Evolutionary conservation across 23 red algal genomes (phyloP).

Genomic region (Gracilaria gracilis): DNA sequence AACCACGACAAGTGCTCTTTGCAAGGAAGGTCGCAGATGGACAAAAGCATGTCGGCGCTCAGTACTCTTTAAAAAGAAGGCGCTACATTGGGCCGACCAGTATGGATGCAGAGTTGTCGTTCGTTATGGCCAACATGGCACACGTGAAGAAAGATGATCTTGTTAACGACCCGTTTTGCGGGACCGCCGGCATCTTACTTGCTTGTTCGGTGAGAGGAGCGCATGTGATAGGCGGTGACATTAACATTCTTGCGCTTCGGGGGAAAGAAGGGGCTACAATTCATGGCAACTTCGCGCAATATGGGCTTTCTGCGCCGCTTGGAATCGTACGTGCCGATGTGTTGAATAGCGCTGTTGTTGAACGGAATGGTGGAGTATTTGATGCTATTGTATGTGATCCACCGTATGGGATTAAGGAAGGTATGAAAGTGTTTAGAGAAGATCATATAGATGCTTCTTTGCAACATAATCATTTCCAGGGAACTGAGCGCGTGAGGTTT

Average conservation of each 20-base stretch:
- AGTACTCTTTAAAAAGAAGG: constrained; percentile 74
- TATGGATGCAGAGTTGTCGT: constrained; percentile 98
- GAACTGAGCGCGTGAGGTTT: constrained; percentile 69
- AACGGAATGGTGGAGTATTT: constrained; percentile 53
- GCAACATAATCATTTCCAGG: constrained; percentile 64
- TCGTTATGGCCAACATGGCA: constrained; percentile 98
- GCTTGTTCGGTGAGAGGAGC: constrained; percentile 78
- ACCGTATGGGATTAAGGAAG: constrained; percentile 97
- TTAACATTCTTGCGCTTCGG: constrained; percentile 80
- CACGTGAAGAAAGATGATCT: constrained; percentile 61
- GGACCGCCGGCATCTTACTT: constrained; percentile 90
- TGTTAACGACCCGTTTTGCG: constrained; percentile 94
- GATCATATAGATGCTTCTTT: constrained; percentile 56
- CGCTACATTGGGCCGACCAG: constrained; percentile 92
- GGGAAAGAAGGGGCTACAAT: constrained; percentile 76
- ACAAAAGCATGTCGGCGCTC: constrained; percentile 48
- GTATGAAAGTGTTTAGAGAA: constrained; percentile 77
- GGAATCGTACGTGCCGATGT: constrained; percentile 84
- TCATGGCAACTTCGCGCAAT: constrained; percentile 85
- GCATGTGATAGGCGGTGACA: constrained; percentile 78
- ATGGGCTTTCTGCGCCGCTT: constrained; percentile 71
- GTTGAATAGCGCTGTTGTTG: constrained; percentile 47
- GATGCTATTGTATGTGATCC: constrained; percentile 96
- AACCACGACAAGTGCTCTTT: constrained; percentile 77
- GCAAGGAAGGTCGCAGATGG: constrained; percentile 57